These are phyloP conservation scores for Trypanosoma avium DNA, from an alignment of 208 protist genomes.

Conservation along the genomic window DNA sequence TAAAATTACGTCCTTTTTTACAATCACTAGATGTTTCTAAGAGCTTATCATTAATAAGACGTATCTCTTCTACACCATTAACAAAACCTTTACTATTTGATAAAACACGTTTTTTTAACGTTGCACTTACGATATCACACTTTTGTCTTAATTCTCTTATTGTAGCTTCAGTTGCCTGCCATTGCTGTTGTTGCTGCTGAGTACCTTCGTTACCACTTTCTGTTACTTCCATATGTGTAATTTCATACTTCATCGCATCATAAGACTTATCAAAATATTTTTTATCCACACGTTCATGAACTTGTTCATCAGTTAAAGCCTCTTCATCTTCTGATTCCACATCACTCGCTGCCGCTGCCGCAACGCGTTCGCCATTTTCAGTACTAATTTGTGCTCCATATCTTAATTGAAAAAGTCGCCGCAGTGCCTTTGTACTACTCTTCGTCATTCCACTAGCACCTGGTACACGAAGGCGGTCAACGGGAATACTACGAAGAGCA, in stretches of 20 bases:
- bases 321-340: conserved; percentile 61
- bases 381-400: conserved; percentile 57
- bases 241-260: conserved; percentile 67
- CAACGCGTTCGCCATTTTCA: conserved; percentile 27
- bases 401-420: conserved; percentile 61
- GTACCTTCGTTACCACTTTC: conserved; percentile 57
- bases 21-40: conserved; percentile 82
- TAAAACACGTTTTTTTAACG: conserved; percentile 81
- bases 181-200: conserved; percentile 36
- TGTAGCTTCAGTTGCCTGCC: conserved; percentile 51
- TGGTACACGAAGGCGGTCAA: conserved; percentile 43
- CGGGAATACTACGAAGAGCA: conserved; percentile 54
- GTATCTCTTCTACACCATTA: conserved; percentile 70
- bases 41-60: conserved; percentile 69
- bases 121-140: conserved; percentile 77
- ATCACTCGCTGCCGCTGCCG: conserved; percentile 38
- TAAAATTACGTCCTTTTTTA: conserved; percentile 66
- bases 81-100: conserved; percentile 73
- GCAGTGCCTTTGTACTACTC: conserved; percentile 34
- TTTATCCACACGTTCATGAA: conserved; percentile 76
- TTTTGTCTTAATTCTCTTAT: conserved; percentile 62
- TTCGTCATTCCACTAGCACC: conserved; percentile 30
- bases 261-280: conserved; percentile 88
- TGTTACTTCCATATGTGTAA: conserved; percentile 59
- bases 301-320: conserved; percentile 77